Conservation (phyloP, 192 early-diverging fungal genomes). For the Powellomyces hirtus region DNA sequence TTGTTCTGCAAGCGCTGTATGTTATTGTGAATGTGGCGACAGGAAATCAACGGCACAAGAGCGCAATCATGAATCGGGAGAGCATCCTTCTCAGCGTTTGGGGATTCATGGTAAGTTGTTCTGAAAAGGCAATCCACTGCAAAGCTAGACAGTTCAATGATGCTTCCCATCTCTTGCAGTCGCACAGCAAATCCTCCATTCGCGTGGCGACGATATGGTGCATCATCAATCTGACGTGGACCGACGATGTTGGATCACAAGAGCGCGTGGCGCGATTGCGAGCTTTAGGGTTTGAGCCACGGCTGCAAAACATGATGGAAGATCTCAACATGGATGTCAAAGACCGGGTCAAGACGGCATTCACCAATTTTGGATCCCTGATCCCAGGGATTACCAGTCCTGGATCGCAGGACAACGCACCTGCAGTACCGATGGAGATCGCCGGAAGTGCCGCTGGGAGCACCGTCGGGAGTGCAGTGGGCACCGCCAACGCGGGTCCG, state of each 20-base stretch:
- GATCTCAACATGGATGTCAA: slow-evolving; percentile 69
- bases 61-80: slow-evolving; percentile 50
- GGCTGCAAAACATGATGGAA: slow-evolving; percentile 55
- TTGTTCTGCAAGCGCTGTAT: slow-evolving; percentile 56
- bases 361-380: slow-evolving; percentile 58
- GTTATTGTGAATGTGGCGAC: slow-evolving; percentile 71
- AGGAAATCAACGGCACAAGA: slow-evolving; percentile 62
- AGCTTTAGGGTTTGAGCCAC: slow-evolving; percentile 56
- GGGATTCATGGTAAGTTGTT: slow-evolving; percentile 32
- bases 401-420: too few species aligned
- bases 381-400: too few species aligned
- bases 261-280: slow-evolving; percentile 51
- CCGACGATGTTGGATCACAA: slow-evolving; percentile 47
- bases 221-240: slow-evolving; percentile 74
- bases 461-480: neutral
- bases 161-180: slow-evolving; percentile 27
- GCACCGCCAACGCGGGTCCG: too few species aligned
- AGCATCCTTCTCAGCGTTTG: slow-evolving; percentile 29
- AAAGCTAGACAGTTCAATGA: neutral
- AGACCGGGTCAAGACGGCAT: slow-evolving; percentile 67
- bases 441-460: slow-evolving; percentile 1
- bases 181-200: slow-evolving; percentile 55
- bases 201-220: slow-evolving; percentile 69
- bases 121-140: too few species aligned
- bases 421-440: slow-evolving; percentile 11